Evolutionary conservation across 768 basidiomycete genomes (phyloP).

Genomic region (Floccularia luteovirens): DNA sequence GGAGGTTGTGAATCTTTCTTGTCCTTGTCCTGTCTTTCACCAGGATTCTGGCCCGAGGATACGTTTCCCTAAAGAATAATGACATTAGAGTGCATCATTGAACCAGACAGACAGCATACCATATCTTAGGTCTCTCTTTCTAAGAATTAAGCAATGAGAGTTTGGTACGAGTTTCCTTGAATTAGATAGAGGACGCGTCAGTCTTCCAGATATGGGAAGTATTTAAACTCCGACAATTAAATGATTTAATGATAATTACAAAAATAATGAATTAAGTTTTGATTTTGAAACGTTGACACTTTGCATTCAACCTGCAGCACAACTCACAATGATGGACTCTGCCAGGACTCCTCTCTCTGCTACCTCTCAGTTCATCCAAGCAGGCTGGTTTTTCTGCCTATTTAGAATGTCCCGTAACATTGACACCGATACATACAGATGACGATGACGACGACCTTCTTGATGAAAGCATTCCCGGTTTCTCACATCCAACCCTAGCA

Average conservation of each 20-base stretch:
- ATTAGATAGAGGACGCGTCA: constrained; percentile 41
- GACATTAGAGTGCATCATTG: not conserved
- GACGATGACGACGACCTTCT: constrained; percentile 82
- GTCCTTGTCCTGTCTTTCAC: constrained; percentile 31
- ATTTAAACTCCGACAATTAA: constrained; percentile 20
- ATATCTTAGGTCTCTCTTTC: constrained; percentile 8
- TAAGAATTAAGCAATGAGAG: constrained; percentile 3
- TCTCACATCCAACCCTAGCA: constrained; percentile 55
- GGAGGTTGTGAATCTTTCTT: constrained; percentile 49
- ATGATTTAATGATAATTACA: too few species aligned
- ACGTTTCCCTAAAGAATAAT: constrained; percentile 54
- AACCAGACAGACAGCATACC: constrained; percentile 9
- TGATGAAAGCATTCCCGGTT: constrained; percentile 76
- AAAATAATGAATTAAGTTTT: too few species aligned
- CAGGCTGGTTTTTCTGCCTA: constrained; percentile 35
- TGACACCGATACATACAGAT: constrained; percentile 10
- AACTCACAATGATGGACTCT: constrained; percentile 36
- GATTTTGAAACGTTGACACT: too few species aligned
- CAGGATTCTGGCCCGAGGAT: constrained; percentile 51
- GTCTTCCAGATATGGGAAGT: constrained; percentile 26
- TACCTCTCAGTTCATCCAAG: constrained; percentile 74
- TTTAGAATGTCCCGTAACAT: not conserved
- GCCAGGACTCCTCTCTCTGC: constrained; percentile 48
- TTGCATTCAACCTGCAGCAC: not conserved
- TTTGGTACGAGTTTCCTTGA: not conserved